Percentiles rank a stretch among this genome's conserved stretches.
Evolutionary conservation across 2,329 filamentous ascomycete genomes (phyloP).

Genomic region (Cladosporium cucumerinum): DNA sequence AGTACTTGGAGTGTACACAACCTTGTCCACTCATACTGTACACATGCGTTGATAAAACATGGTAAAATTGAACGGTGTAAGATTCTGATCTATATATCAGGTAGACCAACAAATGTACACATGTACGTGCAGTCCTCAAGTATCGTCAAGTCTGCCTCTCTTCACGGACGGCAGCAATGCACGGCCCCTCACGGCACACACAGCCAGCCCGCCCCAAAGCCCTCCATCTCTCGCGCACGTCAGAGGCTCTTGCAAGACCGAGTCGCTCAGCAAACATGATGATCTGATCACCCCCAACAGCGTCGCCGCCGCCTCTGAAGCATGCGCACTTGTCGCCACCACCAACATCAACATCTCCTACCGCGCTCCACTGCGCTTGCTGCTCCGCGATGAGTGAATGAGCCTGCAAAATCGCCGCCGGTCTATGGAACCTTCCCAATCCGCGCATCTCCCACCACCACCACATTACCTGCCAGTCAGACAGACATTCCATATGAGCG

Average conservation of each 20-base stretch:
- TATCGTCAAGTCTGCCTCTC: slow-evolving; percentile 8
- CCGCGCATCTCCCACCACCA: background rate
- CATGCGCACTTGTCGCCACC: slow-evolving; percentile 8
- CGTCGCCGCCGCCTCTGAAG: background rate
- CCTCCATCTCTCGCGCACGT: slow-evolving; percentile 1
- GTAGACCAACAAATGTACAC: background rate
- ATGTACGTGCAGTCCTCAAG: slow-evolving; percentile 1
- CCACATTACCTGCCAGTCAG: background rate
- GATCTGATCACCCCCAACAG: background rate
- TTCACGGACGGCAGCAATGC: background rate
- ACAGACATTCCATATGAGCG: slow-evolving; percentile 2
- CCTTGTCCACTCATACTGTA: background rate
- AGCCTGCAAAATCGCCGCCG: slow-evolving; percentile 7
- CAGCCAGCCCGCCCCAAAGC: background rate
- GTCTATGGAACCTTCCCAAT: slow-evolving; percentile 12
- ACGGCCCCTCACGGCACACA: slow-evolving; percentile 2
- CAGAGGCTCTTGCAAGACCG: background rate
- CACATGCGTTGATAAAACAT: background rate
- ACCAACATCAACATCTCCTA: background rate
- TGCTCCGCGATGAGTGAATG: slow-evolving; percentile 16
- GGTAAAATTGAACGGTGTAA: background rate
- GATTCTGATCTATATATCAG: background rate
- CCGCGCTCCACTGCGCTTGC: slow-evolving; percentile 12
- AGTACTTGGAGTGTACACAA: background rate
- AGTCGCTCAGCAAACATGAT: slow-evolving; percentile 11